A percentile compares a stretch with the other conserved stretches of the same genome.
phyloP scores from a whole-genome alignment of 805 yeast species.

The Kuraishia borneana region DNA sequence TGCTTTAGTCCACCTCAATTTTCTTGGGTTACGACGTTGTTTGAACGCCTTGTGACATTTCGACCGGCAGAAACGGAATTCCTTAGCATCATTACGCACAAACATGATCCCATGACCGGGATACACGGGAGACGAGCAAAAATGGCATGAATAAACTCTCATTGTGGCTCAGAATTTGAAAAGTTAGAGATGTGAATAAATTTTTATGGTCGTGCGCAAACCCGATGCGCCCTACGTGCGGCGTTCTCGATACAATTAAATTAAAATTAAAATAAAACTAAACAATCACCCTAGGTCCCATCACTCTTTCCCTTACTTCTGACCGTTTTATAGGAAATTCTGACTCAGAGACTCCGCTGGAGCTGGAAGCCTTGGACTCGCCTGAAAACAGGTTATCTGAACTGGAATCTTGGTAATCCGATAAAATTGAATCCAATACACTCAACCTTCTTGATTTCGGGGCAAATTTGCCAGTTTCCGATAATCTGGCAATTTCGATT shows the following conservation, averaged over 20 bases:
- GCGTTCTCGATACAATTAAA: no score
- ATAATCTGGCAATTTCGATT: constrained; percentile 9
- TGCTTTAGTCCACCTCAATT: constrained; percentile 97
- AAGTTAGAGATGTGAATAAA: no score
- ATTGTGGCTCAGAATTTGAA: constrained; percentile 29
- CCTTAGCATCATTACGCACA: constrained; percentile 97
- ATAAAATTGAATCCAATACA: constrained; percentile 8
- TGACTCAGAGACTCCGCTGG: no score
- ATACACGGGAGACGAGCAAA: constrained; percentile 94
- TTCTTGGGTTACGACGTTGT: constrained; percentile 97
- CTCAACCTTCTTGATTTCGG: constrained; percentile 5
- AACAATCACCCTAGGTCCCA: no score
- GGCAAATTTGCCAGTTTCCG: background rate
- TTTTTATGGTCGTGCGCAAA: no score
- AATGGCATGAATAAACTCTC: constrained; percentile 90
- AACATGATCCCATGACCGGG: constrained; percentile 95
- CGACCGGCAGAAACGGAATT: constrained; percentile 93
- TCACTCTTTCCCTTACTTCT: no score
- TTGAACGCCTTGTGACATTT: constrained; percentile 97
- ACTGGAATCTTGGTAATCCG: constrained; percentile 9
- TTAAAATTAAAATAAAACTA: no score
- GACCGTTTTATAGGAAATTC: no score
- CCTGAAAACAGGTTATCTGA: no score
- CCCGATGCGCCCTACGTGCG: no score
- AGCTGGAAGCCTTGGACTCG: no score